A percentile compares a stretch with the other conserved stretches of the same genome.
These are phyloP conservation scores for Mortierella antarctica DNA, from an alignment of 192 early-diverging fungal genomes.

Conservation along the genomic window DNA sequence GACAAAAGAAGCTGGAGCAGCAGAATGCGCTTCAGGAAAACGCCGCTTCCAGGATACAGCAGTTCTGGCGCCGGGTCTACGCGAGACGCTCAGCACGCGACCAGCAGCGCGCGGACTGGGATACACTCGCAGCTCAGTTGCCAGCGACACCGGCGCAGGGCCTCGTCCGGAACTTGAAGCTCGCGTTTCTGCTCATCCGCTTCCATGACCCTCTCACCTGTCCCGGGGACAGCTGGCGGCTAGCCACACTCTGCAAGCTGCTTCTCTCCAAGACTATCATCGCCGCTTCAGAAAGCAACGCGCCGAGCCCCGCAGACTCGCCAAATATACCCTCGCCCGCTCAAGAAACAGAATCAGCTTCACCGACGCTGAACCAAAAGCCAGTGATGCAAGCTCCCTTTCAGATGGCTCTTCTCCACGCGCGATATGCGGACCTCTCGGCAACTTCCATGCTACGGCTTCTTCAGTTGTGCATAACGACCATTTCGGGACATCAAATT, in stretches of 20 bases:
- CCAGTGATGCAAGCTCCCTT: slow-evolving; percentile 36
- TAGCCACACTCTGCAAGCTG: slow-evolving; percentile 36
- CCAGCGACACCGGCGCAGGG: slow-evolving; percentile 25
- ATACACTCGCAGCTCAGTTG: slow-evolving; percentile 2
- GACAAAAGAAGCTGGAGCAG: slow-evolving; percentile 29
- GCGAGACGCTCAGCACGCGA: not conserved
- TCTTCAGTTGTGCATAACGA: slow-evolving; percentile 12
- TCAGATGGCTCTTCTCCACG: slow-evolving; percentile 42
- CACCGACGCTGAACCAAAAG: not conserved
- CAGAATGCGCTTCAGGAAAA: slow-evolving; percentile 14
- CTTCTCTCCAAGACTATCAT: slow-evolving; percentile 34
- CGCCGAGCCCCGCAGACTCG: not conserved
- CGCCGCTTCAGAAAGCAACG: not conserved
- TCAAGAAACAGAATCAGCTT: not conserved
- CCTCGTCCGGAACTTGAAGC: slow-evolving; percentile 34
- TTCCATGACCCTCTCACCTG: slow-evolving; percentile 15
- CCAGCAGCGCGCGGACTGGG: slow-evolving; percentile 35
- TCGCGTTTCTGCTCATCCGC: slow-evolving; percentile 18
- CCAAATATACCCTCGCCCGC: not conserved
- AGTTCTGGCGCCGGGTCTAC: not conserved
- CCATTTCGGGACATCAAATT: slow-evolving; percentile 4
- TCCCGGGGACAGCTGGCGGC: slow-evolving; percentile 16
- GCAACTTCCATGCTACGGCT: slow-evolving; percentile 6
- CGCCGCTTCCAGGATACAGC: slow-evolving; percentile 27
- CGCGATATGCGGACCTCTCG: slow-evolving; percentile 23